These are phyloP conservation scores for Stentor roeselii DNA, from an alignment of 73 alveolate species.

Conservation along the genomic window DNA sequence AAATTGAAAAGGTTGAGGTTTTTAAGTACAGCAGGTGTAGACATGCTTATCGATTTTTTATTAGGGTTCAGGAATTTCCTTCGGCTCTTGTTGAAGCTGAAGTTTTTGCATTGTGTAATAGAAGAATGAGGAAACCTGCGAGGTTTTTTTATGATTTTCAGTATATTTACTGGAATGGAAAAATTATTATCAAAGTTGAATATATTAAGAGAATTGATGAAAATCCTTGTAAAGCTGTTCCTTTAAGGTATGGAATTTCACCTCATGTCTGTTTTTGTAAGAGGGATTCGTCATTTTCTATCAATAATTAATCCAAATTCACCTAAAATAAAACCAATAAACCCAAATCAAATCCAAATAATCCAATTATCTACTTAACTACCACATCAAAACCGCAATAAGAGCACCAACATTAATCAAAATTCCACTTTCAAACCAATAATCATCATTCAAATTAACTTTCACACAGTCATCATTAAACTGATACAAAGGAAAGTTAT, in stretches of 20 bases:
- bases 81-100: not conserved
- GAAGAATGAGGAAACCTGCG: not conserved
- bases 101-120: no score
- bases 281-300: no score
- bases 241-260: not conserved
- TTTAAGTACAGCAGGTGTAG: not conserved
- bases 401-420: no score
- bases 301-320: no score
- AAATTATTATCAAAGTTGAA: no score
- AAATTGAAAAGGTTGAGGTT: not conserved
- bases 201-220: not conserved
- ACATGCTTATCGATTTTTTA: not conserved
- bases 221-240: not conserved
- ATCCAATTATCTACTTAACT: no score
- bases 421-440: not conserved
- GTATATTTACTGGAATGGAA: no score
- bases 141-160: not conserved
- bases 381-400: no score
- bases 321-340: no score
- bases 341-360: no score
- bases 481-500: not conserved
- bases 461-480: constrained; percentile 5
- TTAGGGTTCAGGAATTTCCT: not conserved
- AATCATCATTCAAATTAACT: not conserved
- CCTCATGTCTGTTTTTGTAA: not conserved